Percentiles rank a stretch among this genome's conserved stretches.
phyloP scores from a whole-genome alignment of 352 stramenopile species.

The Phytophthora nicotianae region DNA sequence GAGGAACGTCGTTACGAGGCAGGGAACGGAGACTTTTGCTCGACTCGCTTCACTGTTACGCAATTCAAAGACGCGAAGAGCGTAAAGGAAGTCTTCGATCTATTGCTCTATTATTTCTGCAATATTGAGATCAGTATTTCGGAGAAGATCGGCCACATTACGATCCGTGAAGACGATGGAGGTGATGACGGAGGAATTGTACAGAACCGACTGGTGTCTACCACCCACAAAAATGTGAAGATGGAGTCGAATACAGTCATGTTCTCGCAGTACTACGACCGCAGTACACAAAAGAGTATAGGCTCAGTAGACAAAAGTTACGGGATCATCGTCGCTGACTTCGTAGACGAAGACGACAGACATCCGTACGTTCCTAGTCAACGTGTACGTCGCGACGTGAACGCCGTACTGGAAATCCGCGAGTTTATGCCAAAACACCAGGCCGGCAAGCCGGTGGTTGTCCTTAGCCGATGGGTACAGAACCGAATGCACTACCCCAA shows the following conservation, averaged over 20 bases:
- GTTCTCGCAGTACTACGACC: slow-evolving; percentile 44
- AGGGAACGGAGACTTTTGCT: slow-evolving; percentile 53
- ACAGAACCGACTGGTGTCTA: slow-evolving; percentile 55
- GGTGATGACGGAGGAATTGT: slow-evolving; percentile 40
- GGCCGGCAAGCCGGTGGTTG: slow-evolving; percentile 37
- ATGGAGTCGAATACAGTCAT: slow-evolving; percentile 53
- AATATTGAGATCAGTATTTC: slow-evolving; percentile 73
- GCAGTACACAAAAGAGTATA: slow-evolving; percentile 11
- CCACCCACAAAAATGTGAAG: slow-evolving; percentile 28
- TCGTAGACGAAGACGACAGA: slow-evolving; percentile 41
- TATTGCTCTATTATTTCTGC: slow-evolving; percentile 51
- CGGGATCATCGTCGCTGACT: slow-evolving; percentile 39
- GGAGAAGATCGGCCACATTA: slow-evolving; percentile 60
- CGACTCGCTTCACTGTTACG: slow-evolving; percentile 52
- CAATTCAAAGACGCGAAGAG: slow-evolving; percentile 47
- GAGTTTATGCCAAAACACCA: slow-evolving; percentile 18
- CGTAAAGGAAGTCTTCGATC: slow-evolving; percentile 50
- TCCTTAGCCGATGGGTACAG: slow-evolving; percentile 38
- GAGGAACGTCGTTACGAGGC: slow-evolving; percentile 57
- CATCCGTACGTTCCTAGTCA: slow-evolving; percentile 36
- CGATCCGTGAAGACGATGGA: slow-evolving; percentile 57
- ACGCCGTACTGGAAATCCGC: slow-evolving; percentile 33
- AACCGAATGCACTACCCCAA: slow-evolving; percentile 40
- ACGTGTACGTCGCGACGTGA: slow-evolving; percentile 36
- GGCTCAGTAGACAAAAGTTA: slow-evolving; percentile 19